Base-by-base conservation (phyloP, 129 eudicot genomes). In the Smallanthus sonchifolius region DNA sequence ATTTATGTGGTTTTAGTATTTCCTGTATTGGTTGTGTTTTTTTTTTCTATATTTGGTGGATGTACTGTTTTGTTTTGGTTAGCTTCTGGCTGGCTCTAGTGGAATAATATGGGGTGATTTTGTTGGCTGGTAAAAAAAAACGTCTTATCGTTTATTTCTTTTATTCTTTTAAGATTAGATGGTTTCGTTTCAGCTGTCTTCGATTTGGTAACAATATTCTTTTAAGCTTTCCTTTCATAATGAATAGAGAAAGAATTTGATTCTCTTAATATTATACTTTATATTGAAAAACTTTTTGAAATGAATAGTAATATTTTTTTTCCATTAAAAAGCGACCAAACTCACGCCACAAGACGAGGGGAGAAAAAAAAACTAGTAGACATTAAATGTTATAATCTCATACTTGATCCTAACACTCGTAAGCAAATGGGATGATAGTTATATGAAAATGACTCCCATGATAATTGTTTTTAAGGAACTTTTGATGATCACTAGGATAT, bases 371-470 rank as follows among this genome's bases (percentile, higher is more conserved):
- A n/a, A n/a, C n/a, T n/a, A n/a, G n/a, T 39, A 72, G 34, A 49
- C 77, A 71, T 65, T 16, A 72, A 71, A 16, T 63, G 73, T 40
- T 62, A 59, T 16, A 40, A 48, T 49, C 77, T 59, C 62, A 67
- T 63, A 67, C 40, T 72, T 69, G 76, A 77, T 77, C 76, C 7
- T 13, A 72, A 65, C 72, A 63, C 43, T 49, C 24, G 47, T 64
- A 43, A 51, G 68, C 69, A 34, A 55, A 74, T 79, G 83, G 78
- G 62, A 34, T 40, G 78, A 71, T 79, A 30, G 83, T 65, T 61
- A 79, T 64, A 52, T 35, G 77, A 72, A 79, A 79, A 72, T 43
- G 74, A 72, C 83, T 17, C 60, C 69, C 83, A 79, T 72, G 51
- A 79, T 64, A 64, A 39, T 47, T 62, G 67, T 70, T 71, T 60